Percentiles rank a stretch among this genome's conserved stretches.
phyloP scores from a whole-genome alignment of 2,329 filamentous ascomycete species.

The Cytospora paraplurivora region DNA sequence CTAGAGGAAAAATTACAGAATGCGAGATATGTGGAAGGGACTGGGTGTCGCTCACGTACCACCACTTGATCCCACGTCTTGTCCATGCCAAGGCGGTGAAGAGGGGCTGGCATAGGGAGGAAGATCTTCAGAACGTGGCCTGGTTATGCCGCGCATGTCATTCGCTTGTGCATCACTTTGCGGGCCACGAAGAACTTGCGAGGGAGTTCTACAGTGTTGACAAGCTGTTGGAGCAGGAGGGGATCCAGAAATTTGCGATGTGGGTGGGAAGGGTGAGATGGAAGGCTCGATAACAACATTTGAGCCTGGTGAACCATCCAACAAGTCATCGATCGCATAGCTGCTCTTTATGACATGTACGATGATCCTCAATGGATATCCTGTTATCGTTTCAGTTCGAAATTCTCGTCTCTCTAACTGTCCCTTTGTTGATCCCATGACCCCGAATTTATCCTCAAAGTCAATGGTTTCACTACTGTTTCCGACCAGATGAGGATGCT shows the following conservation, averaged over 20 bases:
- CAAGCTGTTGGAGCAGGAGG: conserved; percentile 66
- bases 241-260: conserved; percentile 68
- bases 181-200: conserved; percentile 76
- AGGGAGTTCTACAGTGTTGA: conserved; percentile 74
- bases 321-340: background rate
- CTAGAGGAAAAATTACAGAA: conserved; percentile 51
- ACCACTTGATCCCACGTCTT: conserved; percentile 80
- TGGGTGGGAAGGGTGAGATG: conserved; percentile 77
- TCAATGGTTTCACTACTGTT: too few species aligned
- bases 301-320: too few species aligned
- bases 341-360: too few species aligned
- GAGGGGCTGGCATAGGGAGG: conserved; percentile 76
- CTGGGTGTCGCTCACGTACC: conserved; percentile 78
- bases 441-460: too few species aligned
- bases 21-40: conserved; percentile 79
- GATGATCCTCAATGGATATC: too few species aligned
- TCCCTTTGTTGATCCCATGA: too few species aligned
- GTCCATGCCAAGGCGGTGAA: conserved; percentile 77
- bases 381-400: too few species aligned
- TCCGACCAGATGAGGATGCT: too few species aligned
- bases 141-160: conserved; percentile 88
- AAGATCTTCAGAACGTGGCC: conserved; percentile 76
- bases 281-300: conserved; percentile 53
- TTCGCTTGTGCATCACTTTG: conserved; percentile 76
- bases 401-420: too few species aligned